phyloP scores from a whole-genome alignment of 2,329 filamentous ascomycete species.

The Colletotrichum lupini region DNA sequence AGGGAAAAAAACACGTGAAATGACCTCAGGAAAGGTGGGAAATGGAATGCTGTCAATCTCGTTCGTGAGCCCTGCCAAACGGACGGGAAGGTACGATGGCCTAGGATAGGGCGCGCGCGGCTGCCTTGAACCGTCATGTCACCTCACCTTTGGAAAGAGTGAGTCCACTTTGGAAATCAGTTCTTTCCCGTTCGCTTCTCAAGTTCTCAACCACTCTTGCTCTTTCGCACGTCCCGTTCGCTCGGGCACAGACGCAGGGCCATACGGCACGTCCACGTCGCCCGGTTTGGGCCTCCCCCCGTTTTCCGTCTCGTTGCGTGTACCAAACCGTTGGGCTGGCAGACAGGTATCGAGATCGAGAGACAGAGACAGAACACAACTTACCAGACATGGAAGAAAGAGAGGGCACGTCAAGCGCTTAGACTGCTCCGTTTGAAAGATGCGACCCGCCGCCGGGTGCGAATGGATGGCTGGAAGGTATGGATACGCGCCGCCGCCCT shows the following conservation, averaged over 20 bases:
- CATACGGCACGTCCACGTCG: not conserved
- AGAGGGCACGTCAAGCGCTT: not conserved
- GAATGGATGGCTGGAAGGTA: not conserved
- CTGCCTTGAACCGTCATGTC: conserved; percentile 1
- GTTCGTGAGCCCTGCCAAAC: not conserved
- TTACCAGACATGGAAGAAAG: not conserved
- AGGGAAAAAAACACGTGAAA: conserved; percentile 14
- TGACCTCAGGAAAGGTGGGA: conserved; percentile 15
- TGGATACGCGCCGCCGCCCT: not conserved
- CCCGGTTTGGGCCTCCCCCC: not conserved
- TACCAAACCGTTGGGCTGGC: conserved; percentile 3
- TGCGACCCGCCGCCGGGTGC: not conserved
- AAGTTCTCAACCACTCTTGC: not conserved
- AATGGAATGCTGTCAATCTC: conserved; percentile 32
- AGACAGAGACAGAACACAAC: not conserved
- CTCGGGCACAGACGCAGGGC: not conserved
- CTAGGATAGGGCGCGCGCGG: not conserved
- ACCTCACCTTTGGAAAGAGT: conserved; percentile 8
- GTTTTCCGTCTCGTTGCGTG: not conserved
- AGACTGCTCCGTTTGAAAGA: not conserved
- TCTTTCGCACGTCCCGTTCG: not conserved
- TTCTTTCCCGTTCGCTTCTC: no score
- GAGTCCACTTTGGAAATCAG: conserved; percentile 19
- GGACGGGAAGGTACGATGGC: not conserved
- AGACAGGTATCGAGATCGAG: not conserved